Percentiles rank a stretch among this genome's conserved stretches.
Evolutionary conservation across 805 yeast species (phyloP).

Genomic region (Kodamaea kaohsiungensis): DNA sequence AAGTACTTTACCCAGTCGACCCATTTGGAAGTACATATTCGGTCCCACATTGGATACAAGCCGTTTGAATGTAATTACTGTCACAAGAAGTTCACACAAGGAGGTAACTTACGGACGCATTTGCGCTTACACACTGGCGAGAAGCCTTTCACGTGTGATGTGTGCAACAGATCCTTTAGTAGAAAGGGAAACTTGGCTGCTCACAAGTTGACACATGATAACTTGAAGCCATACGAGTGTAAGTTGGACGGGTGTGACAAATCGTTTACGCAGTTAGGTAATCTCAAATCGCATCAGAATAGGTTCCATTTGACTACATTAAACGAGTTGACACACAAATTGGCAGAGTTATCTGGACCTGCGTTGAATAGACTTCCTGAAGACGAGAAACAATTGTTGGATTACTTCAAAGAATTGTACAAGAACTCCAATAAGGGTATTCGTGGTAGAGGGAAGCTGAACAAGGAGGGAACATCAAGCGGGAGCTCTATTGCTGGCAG

Average conservation of each 20-base stretch:
- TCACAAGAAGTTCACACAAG: conserved; percentile 82
- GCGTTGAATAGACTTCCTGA: conserved; percentile 50
- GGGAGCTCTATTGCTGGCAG: conserved; percentile 1
- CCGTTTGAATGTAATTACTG: conserved; percentile 82
- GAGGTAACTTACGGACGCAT: conserved; percentile 87
- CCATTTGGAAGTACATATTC: conserved; percentile 83
- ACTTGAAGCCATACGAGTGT: conserved; percentile 77
- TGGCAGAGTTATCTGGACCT: conserved; percentile 60
- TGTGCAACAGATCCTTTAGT: conserved; percentile 76
- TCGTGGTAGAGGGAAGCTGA: conserved; percentile 77
- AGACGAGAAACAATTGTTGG: conserved; percentile 67
- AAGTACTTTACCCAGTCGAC: conserved; percentile 87
- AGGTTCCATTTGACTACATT: conserved; percentile 78
- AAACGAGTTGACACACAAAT: conserved; percentile 60
- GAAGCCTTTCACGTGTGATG: conserved; percentile 79
- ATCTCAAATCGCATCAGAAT: conserved; percentile 91
- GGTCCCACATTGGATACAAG: conserved; percentile 84
- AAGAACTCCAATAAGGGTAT: conserved; percentile 90
- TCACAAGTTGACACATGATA: conserved; percentile 79
- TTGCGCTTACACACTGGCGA: conserved; percentile 88
- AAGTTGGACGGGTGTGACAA: conserved; percentile 79
- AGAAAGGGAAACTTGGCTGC: conserved; percentile 92
- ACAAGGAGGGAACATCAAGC: conserved; percentile 6
- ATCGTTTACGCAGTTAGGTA: conserved; percentile 88
- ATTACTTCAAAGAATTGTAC: conserved; percentile 79